Evolutionary conservation across 2,329 filamentous ascomycete species (phyloP).

Genomic region (Fusarium sambucinum): DNA sequence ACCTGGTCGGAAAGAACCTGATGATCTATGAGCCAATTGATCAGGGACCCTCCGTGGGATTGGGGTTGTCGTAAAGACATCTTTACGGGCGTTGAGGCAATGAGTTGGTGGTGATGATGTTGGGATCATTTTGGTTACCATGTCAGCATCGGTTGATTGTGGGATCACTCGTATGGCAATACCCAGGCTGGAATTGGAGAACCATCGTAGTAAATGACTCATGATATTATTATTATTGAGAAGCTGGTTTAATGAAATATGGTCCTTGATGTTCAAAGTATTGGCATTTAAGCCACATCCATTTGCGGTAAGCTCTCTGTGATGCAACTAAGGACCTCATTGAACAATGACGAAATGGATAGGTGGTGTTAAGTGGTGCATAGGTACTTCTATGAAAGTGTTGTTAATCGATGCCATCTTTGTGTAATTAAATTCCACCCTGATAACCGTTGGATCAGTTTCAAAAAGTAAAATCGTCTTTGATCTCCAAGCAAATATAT

Average conservation of each 20-base stretch:
- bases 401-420: neutral
- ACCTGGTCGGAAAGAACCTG: slow-evolving; percentile 76
- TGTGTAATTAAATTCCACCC: neutral
- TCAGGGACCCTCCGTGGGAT: slow-evolving; percentile 43
- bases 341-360: slow-evolving; percentile 22
- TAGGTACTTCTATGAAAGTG: neutral
- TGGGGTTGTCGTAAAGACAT: slow-evolving; percentile 48
- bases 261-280: neutral
- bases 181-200: slow-evolving; percentile 32
- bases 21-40: slow-evolving; percentile 45
- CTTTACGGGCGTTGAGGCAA: slow-evolving; percentile 6
- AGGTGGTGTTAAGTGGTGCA: neutral
- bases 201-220: neutral
- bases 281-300: slow-evolving; percentile 27
- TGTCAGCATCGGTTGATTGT: slow-evolving; percentile 22
- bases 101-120: slow-evolving; percentile 8
- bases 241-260: slow-evolving; percentile 16
- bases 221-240: neutral
- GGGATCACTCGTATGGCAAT: slow-evolving; percentile 12
- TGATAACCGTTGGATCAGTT: neutral
- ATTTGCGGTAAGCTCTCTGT: slow-evolving; percentile 20
- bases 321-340: slow-evolving; percentile 5
- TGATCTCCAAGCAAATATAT: neutral
- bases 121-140: slow-evolving; percentile 35
- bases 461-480: neutral